phyloP scores from a whole-genome alignment of 768 basidiomycete genomes.

The Strobilomyces confusus region DNA sequence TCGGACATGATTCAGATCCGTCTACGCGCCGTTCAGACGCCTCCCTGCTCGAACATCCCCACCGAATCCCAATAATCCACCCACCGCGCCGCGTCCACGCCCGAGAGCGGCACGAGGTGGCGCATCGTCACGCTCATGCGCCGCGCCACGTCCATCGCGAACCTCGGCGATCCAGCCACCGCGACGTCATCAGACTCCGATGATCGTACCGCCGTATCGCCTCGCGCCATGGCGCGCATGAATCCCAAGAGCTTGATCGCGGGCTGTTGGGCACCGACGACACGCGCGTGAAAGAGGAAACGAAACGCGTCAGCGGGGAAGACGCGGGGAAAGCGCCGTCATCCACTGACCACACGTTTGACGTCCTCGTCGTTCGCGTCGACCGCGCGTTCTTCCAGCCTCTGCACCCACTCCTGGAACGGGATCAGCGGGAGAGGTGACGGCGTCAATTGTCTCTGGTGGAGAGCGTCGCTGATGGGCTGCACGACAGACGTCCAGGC shows the following conservation, averaged over 20 bases:
- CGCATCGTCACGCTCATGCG: slow-evolving; percentile 34
- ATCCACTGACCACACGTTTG: slow-evolving; percentile 26
- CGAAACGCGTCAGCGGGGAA: no score
- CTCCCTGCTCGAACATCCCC: slow-evolving; percentile 18
- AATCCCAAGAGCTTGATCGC: no score
- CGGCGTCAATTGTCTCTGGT: slow-evolving; percentile 6
- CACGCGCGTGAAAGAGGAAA: background rate
- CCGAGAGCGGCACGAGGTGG: slow-evolving; percentile 22
- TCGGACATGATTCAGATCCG: no score
- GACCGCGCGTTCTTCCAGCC: slow-evolving; percentile 13
- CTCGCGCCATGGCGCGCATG: no score
- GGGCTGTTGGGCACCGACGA: no score
- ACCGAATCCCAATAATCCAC: slow-evolving; percentile 36
- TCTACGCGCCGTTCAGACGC: no score
- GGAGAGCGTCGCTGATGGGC: slow-evolving; percentile 18
- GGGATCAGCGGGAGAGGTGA: slow-evolving; percentile 29
- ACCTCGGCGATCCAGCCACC: background rate
- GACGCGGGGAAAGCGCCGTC: no score
- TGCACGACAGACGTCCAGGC: slow-evolving; percentile 23
- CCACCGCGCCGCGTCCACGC: slow-evolving; percentile 30
- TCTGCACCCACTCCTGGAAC: slow-evolving; percentile 29
- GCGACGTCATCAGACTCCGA: no score
- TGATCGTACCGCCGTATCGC: no score
- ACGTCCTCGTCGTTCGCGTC: slow-evolving; percentile 22
- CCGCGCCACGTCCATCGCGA: slow-evolving; percentile 28